Evolutionary conservation across 768 basidiomycete genomes (phyloP).

Genomic region (Collybia sp.): DNA sequence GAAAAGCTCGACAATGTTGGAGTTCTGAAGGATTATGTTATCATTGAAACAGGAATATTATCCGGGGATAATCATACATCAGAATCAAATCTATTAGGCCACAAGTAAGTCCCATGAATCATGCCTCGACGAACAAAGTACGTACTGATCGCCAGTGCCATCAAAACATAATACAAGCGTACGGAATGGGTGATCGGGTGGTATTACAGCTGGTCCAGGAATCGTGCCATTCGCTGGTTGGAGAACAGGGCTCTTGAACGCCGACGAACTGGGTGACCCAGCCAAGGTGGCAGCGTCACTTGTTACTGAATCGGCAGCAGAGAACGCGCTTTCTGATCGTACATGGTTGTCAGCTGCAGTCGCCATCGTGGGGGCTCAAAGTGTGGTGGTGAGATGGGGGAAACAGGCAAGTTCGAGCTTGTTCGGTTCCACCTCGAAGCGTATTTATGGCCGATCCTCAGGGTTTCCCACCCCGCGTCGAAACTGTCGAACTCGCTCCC

Average conservation of each 20-base stretch:
- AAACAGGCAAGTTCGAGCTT: too few species aligned
- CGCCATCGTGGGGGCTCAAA: too few species aligned
- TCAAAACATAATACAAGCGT: conserved; percentile 47
- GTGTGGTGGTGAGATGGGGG: too few species aligned
- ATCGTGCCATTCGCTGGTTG: neutral
- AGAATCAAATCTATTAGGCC: conserved; percentile 27
- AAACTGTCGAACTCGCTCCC: too few species aligned
- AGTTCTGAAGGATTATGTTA: conserved; percentile 26
- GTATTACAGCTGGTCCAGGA: neutral
- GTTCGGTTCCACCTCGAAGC: too few species aligned
- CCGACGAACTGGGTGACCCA: neutral
- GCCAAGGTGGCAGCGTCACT: neutral
- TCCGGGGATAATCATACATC: conserved; percentile 21
- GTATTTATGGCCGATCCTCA: too few species aligned
- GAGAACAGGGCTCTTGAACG: neutral
- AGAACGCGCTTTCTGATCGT: neutral
- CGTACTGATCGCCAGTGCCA: conserved; percentile 12
- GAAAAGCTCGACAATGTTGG: conserved; percentile 48
- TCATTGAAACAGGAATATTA: neutral
- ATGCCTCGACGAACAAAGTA: neutral
- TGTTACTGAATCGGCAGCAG: neutral
- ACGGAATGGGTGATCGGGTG: conserved; percentile 11
- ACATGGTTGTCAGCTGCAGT: neutral
- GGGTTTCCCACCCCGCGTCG: too few species aligned
- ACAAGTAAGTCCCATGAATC: neutral